Conservation (phyloP, 2,329 filamentous ascomycete species). For the Pseudocercospora crystallina region DNA sequence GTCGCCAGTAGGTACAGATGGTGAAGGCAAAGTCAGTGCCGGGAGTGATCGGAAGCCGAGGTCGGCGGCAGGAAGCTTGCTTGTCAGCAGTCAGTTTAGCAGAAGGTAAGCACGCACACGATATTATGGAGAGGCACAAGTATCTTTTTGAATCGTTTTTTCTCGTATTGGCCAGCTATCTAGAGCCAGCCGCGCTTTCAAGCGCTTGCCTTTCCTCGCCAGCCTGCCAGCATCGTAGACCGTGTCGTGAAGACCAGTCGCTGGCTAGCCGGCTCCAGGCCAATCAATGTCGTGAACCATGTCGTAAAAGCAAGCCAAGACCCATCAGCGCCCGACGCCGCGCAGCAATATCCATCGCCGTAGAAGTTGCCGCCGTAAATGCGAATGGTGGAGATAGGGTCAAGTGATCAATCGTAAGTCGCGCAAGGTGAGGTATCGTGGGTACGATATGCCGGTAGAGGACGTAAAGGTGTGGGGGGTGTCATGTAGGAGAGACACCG, state of each 20-base stretch:
- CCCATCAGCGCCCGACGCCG: constrained; percentile 12
- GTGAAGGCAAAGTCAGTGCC: too few relatives aligned
- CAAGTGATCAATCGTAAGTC: background rate
- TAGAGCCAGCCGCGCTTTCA: too few relatives aligned
- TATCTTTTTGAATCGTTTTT: too few relatives aligned
- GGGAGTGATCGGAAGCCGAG: too few relatives aligned
- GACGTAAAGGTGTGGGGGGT: too few relatives aligned
- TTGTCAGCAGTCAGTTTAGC: too few relatives aligned
- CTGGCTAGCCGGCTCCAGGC: background rate
- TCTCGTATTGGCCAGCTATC: too few relatives aligned
- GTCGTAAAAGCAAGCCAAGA: background rate
- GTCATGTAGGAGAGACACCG: background rate
- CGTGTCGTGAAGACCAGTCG: background rate
- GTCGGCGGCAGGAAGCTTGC: too few relatives aligned
- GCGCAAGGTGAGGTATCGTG: background rate
- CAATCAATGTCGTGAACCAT: constrained; percentile 4
- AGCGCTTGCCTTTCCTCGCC: too few relatives aligned
- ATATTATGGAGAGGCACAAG: too few relatives aligned
- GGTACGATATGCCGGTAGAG: background rate
- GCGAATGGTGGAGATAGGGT: background rate
- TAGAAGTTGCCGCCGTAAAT: constrained; percentile 15
- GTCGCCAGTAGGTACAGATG: too few relatives aligned
- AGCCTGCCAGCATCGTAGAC: background rate
- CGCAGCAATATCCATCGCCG: constrained; percentile 13
- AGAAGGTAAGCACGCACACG: too few relatives aligned